Evolutionary conservation across 2,329 filamentous ascomycete species (phyloP), one percentile per base, ranked within the genome.

Genomic region (Tolypocladium album): DNA sequence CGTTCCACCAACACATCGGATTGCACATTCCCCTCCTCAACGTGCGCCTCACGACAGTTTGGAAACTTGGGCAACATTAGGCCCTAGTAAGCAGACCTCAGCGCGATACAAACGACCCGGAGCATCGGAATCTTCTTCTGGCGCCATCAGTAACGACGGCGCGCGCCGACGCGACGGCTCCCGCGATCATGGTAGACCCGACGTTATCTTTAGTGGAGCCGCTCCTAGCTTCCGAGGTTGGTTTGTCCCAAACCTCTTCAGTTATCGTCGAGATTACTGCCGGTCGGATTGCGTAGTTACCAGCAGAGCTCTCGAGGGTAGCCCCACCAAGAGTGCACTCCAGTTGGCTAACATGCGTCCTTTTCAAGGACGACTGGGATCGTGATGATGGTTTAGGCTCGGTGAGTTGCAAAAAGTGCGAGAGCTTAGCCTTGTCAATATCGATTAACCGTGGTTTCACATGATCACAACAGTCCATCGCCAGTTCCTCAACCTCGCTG

Each of bases 401-500:
- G 40, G 59, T 61, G n/a, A 27, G 59, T 43, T 2, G 52, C 1
- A 24, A 6, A 5, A 12, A 3, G 40, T 1, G 24, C 20, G 12
- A 34, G 15, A 34, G 8, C 47, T n/a, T 11, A 1, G 7, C 7
- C 9, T 34, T 11, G 27, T 17, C 9, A 31, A 34, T 2, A 7
- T 8, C 1, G 1, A 17, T 27, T 52, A 9, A 52, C 5, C 7
- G 4, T 8, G 27, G 17, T 3, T 12, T 11, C 17, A 8, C 5
- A 7, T 34, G 24, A 27, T 17, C 27, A 24, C 24, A n/a, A 27
- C 52, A 61, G 59, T 61, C 59, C 31, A 58, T 61, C 12, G 59
- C 59, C 9, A 61, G 59, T 34, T 61, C 59, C 22, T 42, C 70
- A 0, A 66, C 64, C 0, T 74, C 72, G 3, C 64, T 74, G n/a